Percentiles rank a stretch among this genome's conserved stretches.
Conservation (phyloP, 2,329 filamentous ascomycete genomes). For the Paecilomyces sp. region DNA sequence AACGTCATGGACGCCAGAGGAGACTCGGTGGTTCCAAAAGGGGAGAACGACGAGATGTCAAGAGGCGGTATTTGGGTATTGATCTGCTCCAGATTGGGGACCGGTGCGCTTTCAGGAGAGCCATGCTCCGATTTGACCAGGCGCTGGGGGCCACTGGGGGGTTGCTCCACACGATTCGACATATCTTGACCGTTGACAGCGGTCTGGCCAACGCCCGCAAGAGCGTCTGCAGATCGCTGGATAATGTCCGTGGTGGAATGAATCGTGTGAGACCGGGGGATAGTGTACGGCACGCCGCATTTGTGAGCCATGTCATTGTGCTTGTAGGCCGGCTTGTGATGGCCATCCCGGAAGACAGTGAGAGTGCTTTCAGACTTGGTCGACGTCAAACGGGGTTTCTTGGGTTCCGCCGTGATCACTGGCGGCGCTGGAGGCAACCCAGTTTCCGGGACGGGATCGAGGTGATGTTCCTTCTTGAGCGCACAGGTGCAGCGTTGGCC, state of each 20-base stretch:
- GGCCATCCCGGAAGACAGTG: slow-evolving; percentile 56
- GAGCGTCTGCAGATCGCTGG: slow-evolving; percentile 47
- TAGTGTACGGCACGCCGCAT: slow-evolving; percentile 56
- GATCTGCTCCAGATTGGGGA: slow-evolving; percentile 23
- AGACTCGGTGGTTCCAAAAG: slow-evolving; percentile 24
- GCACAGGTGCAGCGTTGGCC: slow-evolving; percentile 56
- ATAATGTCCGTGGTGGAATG: slow-evolving; percentile 39
- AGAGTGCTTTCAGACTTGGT: slow-evolving; percentile 54
- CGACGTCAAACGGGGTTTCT: slow-evolving; percentile 50
- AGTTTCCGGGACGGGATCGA: slow-evolving; percentile 43
- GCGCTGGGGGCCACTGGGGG: slow-evolving; percentile 25
- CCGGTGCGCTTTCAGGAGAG: slow-evolving; percentile 32
- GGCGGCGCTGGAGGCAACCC: slow-evolving; percentile 35
- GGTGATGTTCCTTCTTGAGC: slow-evolving; percentile 49
- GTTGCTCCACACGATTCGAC: slow-evolving; percentile 21
- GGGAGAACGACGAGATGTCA: slow-evolving; percentile 30
- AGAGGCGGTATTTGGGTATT: slow-evolving; percentile 30
- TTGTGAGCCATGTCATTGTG: slow-evolving; percentile 59
- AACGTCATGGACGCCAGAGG: slow-evolving; percentile 27
- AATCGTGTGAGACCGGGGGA: slow-evolving; percentile 48
- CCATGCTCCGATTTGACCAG: slow-evolving; percentile 40
- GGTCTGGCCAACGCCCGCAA: slow-evolving; percentile 31
- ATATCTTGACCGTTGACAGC: slow-evolving; percentile 22
- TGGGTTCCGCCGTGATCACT: slow-evolving; percentile 37
- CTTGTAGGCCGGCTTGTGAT: slow-evolving; percentile 58